These are phyloP conservation scores for Trichosanthes cucumerina DNA, from an alignment of 306 rosid genomes.

Conservation along the genomic window DNA sequence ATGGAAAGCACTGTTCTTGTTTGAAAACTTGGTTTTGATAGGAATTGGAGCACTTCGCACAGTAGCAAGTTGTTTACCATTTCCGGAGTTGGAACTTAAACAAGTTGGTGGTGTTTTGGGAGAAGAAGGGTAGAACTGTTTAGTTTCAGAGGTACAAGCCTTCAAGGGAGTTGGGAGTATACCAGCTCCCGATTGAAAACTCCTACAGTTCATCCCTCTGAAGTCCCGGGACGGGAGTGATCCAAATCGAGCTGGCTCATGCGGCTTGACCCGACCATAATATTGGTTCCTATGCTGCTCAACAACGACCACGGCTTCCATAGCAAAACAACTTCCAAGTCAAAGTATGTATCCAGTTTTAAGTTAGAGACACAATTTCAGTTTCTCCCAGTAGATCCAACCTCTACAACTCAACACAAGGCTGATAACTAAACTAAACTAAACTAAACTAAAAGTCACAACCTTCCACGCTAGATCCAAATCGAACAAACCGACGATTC, in stretches of 20 bases:
- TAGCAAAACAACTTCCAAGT: constrained; percentile 18
- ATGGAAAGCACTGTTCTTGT: constrained; percentile 22
- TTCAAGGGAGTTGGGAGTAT: constrained; percentile 53
- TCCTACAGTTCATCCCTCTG: constrained; percentile 57
- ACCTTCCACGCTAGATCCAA: constrained; percentile 21
- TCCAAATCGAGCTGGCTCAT: constrained; percentile 32
- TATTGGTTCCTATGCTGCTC: constrained; percentile 65
- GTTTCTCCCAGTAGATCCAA: constrained; percentile 8
- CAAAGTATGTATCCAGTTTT: not conserved
- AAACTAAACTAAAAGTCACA: constrained; percentile 17
- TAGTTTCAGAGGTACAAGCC: constrained; percentile 25
- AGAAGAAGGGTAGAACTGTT: constrained; percentile 18
- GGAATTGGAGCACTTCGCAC: constrained; percentile 43
- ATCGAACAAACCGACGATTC: constrained; percentile 12
- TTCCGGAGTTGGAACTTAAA: constrained; percentile 15
- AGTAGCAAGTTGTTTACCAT: not conserved
- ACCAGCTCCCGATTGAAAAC: constrained; percentile 57
- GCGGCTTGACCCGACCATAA: constrained; percentile 30
- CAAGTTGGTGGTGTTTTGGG: constrained; percentile 35
- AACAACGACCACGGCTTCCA: constrained; percentile 75
- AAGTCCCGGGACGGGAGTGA: constrained; percentile 38
- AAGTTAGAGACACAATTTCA: not conserved
- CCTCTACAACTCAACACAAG: constrained; percentile 17
- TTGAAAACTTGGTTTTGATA: constrained; percentile 21
- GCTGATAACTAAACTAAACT: constrained; percentile 18